Percentiles rank a stretch among this genome's conserved stretches.
These are phyloP conservation scores for Chenopodium formosanum DNA, from an alignment of 148 eudicot species.

Conservation along the genomic window DNA sequence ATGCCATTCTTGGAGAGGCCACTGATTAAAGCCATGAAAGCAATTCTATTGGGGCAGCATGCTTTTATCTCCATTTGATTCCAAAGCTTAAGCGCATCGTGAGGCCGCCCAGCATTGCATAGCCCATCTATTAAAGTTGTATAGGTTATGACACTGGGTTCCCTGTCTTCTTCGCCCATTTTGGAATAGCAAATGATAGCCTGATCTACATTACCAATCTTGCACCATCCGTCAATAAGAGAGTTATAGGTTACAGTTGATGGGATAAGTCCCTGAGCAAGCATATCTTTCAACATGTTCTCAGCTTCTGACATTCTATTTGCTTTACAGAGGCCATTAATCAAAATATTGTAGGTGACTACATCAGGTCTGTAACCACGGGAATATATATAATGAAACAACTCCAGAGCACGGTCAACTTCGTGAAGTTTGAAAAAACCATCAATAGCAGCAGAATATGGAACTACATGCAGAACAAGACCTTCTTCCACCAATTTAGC, in stretches of 20 bases:
- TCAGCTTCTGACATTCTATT: constrained; percentile 56
- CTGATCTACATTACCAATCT: constrained; percentile 49
- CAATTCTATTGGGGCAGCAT: constrained; percentile 54
- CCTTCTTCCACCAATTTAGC: constrained; percentile 60
- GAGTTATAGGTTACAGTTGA: constrained; percentile 81
- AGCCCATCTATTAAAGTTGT: constrained; percentile 66
- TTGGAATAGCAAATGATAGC: constrained; percentile 51
- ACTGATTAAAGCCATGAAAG: constrained; percentile 70
- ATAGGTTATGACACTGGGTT: constrained; percentile 64
- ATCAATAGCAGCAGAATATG: constrained; percentile 61
- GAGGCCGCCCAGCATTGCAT: constrained; percentile 60
- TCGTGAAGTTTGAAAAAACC: constrained; percentile 57
- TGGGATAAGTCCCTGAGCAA: constrained; percentile 64
- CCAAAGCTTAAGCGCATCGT: constrained; percentile 66
- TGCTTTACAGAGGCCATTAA: constrained; percentile 73
- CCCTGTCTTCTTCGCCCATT: constrained; percentile 43
- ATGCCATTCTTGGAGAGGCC: constrained; percentile 79
- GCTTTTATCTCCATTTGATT: constrained; percentile 52
- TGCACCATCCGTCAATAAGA: constrained; percentile 85
- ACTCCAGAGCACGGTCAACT: constrained; percentile 55
- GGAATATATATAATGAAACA: constrained; percentile 49
- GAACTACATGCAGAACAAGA: constrained; percentile 61
- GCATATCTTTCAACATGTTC: constrained; percentile 52
- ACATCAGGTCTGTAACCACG: constrained; percentile 79
- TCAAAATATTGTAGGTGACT: constrained; percentile 71